Evolutionary conservation across 371 early-diverging fungal species (phyloP), one percentile per base, ranked within the genome.

Genomic region (Mucor indicus): DNA sequence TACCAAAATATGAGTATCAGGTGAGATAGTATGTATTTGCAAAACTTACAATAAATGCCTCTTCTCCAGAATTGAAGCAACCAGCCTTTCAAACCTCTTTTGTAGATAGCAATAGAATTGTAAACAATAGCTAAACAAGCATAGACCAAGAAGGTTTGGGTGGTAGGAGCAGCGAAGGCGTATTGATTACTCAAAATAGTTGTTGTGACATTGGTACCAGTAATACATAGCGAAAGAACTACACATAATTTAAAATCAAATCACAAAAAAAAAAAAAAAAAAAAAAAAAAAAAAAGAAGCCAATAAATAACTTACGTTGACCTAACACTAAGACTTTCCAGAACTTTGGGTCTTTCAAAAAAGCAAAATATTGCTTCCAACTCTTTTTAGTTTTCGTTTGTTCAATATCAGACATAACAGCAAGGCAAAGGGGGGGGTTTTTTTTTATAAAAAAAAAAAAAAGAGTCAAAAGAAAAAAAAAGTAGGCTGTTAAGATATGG

Each of bases 141-240:
- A 57, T 87, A 87, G 33, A 77, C 78, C 17, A 87, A 49, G 48
- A 81, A 78, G 23, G 75, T 74, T 46, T 86, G 86, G 6, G 75
- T 75, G 44, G 84, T 86, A 15, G 88, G 86, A 23, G 76, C 64
- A 23, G 72, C 60, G 25, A 75, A 58, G 4, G 63, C 57, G 41
- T 79, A 68, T 16, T 67, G 36, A 22, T 52, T 60, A 30, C 81
- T 64, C 33, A 87, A 55, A 43, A 76, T 55, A 24, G 72, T 75
- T 11, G 76, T 77, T 1, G 79, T 58, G 6, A 82, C 72, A 15
- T 73, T 80, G 20, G 85, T 85, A 6, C 77, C 68, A 0, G 86
- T 84, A 43, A 86, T 83, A 50, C 86, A 87, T 17, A 87, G 67
- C 6, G 88, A 75, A 24, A 86, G 57, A 3, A 86, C 51, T 35